Evolutionary conservation across 495 filamentous ascomycete genomes (phyloP).

Genomic region (Penicillium parvum): DNA sequence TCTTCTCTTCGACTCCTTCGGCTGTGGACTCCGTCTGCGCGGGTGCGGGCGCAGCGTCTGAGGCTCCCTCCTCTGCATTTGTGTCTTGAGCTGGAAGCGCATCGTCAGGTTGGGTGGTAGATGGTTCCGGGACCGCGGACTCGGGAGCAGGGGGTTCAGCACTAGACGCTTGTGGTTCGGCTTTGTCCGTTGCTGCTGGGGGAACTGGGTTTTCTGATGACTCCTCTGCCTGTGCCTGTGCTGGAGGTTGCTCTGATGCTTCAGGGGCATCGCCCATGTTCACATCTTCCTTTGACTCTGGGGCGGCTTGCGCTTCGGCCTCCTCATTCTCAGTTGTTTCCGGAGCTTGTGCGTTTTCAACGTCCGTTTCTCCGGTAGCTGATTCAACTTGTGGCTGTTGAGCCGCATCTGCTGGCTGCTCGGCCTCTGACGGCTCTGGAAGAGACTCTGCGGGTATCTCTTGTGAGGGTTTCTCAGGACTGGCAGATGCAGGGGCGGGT

Average conservation of each 20-base stretch:
- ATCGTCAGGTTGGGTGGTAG: background rate
- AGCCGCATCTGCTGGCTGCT: background rate
- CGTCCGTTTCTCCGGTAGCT: background rate
- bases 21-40: background rate
- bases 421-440: conserved; percentile 5
- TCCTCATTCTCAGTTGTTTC: background rate
- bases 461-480: conserved; percentile 7
- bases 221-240: conserved; percentile 1
- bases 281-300: conserved; percentile 8
- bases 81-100: conserved; percentile 2
- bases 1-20: conserved; percentile 3
- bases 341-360: background rate
- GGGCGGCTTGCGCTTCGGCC: background rate
- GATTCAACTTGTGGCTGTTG: conserved; percentile 1
- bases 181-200: conserved; percentile 2
- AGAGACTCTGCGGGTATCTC: too few species aligned
- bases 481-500: background rate
- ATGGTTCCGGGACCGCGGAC: background rate
- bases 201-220: background rate
- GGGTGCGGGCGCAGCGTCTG: background rate
- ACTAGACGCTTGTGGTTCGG: background rate
- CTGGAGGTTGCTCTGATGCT: conserved; percentile 1
- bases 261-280: conserved; percentile 10
- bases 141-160: background rate
- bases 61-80: background rate